Evolutionary conservation across 176 grass and related monocot species (phyloP).

Genomic region (Phoenix dactylifera): DNA sequence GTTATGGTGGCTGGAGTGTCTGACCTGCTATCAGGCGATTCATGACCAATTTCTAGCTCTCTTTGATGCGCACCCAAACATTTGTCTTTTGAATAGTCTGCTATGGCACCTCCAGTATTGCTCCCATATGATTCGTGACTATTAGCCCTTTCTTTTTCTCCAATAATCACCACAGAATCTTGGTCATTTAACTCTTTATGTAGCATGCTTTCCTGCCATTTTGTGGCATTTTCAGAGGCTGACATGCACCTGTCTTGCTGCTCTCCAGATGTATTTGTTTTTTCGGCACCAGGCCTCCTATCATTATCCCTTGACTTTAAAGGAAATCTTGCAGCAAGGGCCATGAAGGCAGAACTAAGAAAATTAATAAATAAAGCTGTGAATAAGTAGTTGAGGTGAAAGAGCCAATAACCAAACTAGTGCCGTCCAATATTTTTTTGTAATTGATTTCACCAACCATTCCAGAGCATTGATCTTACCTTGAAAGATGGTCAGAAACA

Average conservation of each 20-base stretch:
- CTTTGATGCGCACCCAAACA: constrained; percentile 24
- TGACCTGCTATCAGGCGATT: constrained; percentile 33
- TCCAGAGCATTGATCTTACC: constrained; percentile 40
- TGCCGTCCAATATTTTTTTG: no score
- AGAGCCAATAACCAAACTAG: no score
- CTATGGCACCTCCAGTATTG: constrained; percentile 21
- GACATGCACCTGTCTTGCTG: constrained; percentile 29
- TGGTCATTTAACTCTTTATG: constrained; percentile 42
- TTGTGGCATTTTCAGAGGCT: constrained; percentile 34
- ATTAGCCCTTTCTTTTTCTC: constrained; percentile 54
- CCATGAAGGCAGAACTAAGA: constrained; percentile 78
- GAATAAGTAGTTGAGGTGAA: no score
- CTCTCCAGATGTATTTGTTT: constrained; percentile 13
- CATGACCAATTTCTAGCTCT: constrained; percentile 6
- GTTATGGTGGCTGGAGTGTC: constrained; percentile 11
- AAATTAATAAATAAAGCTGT: constrained; percentile 8
- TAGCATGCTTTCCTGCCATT: constrained; percentile 39
- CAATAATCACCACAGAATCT: constrained; percentile 33
- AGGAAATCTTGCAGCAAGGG: constrained; percentile 60
- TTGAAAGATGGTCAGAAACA: constrained; percentile 92
- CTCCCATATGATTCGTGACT: constrained; percentile 52
- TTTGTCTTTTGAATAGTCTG: constrained; percentile 16
- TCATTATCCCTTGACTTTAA: constrained; percentile 21
- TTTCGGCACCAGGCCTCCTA: constrained; percentile 23
- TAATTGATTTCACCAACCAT: no score